Percentiles rank a stretch among this genome's conserved stretches.
Evolutionary conservation across 1,284 basidiomycete species (phyloP).

Genomic region (Pyrrhoderma noxium): DNA sequence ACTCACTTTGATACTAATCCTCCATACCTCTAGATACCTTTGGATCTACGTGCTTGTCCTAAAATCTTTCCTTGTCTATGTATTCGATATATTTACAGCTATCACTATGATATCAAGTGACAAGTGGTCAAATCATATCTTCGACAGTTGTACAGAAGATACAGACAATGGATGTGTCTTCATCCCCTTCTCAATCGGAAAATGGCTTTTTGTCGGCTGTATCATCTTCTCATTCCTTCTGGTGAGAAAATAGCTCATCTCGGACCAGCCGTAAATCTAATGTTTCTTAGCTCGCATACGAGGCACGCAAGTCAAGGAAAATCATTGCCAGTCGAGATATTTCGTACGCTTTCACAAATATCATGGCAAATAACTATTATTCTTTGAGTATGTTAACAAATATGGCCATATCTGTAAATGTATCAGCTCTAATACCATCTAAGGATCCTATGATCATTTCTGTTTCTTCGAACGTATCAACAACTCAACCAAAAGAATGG

Average conservation of each 20-base stretch:
- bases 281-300: slow-evolving; percentile 63
- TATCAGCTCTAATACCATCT: slow-evolving; percentile 13
- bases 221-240: slow-evolving; percentile 96
- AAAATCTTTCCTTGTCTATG: slow-evolving; percentile 93
- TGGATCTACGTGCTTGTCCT: slow-evolving; percentile 89
- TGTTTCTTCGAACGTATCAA: slow-evolving; percentile 98
- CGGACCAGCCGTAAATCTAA: background rate
- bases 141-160: slow-evolving; percentile 56
- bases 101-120: slow-evolving; percentile 92
- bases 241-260: slow-evolving; percentile 39
- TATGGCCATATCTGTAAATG: slow-evolving; percentile 5
- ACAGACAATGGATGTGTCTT: slow-evolving; percentile 64
- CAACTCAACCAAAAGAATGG: slow-evolving; percentile 91
- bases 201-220: slow-evolving; percentile 96
- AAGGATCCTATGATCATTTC: slow-evolving; percentile 93
- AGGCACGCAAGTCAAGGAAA: slow-evolving; percentile 85
- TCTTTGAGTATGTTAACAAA: slow-evolving; percentile 63
- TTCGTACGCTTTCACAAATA: slow-evolving; percentile 93
- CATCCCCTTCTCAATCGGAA: slow-evolving; percentile 84
- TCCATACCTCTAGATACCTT: slow-evolving; percentile 56
- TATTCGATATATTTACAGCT: slow-evolving; percentile 96
- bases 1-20: background rate
- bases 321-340: slow-evolving; percentile 95
- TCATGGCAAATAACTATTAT: slow-evolving; percentile 95
- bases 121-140: slow-evolving; percentile 87